A percentile compares a stretch with the other conserved stretches of the same genome.
These are phyloP conservation scores for Pleoardoris graminearum DNA, from an alignment of 2,329 filamentous ascomycete genomes.

Conservation along the genomic window DNA sequence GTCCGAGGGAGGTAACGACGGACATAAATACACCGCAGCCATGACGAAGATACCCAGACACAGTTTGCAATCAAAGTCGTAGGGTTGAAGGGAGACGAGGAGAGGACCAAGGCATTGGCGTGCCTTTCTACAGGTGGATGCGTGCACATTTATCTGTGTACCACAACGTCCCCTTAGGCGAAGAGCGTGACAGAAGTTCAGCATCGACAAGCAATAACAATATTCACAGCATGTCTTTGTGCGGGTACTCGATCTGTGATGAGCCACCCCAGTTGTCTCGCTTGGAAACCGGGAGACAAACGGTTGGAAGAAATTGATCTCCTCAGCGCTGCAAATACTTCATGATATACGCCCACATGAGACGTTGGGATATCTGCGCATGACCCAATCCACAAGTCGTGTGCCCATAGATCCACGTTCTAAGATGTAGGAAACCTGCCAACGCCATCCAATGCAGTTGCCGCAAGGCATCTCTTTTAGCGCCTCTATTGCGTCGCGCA, in stretches of 20 bases:
- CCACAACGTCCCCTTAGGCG: neutral
- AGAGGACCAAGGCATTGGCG: neutral
- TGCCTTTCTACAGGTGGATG: neutral
- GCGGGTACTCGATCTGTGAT: neutral
- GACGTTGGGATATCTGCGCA: neutral
- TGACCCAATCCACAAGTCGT: constrained; percentile 3
- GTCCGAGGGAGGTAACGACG: constrained; percentile 4
- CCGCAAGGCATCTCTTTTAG: neutral
- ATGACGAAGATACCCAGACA: constrained; percentile 28
- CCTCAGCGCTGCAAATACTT: neutral
- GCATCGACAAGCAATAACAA: neutral
- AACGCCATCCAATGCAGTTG: constrained; percentile 18
- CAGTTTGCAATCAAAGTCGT: neutral
- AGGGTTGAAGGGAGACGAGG: neutral
- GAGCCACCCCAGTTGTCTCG: neutral
- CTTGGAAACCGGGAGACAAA: neutral
- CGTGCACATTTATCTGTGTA: neutral
- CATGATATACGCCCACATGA: neutral
- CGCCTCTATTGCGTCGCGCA: constrained; percentile 69
- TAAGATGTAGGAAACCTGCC: neutral
- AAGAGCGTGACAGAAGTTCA: neutral
- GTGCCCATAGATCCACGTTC: neutral
- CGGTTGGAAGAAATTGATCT: neutral
- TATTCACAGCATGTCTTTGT: neutral
- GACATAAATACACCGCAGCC: constrained; percentile 2